Base-by-base conservation (phyloP, 2,329 filamentous ascomycete species). In the Penicillium verrucosum region DNA sequence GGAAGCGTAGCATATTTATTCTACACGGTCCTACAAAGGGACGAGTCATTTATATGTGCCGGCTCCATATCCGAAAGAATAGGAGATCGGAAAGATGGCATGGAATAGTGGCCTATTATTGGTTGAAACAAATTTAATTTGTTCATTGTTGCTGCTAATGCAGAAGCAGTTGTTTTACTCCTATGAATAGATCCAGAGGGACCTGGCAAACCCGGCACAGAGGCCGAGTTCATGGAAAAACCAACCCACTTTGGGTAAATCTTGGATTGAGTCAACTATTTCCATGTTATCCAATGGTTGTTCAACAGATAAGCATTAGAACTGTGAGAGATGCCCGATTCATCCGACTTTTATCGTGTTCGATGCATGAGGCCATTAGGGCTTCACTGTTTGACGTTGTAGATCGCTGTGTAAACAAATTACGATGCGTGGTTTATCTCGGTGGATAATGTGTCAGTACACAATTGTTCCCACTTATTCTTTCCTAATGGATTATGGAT, bases 181-280 rank as follows among this genome's bases (percentile, higher is more conserved):
- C 53, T 55, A 45, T 40, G 40, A 34, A 51, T 45, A 51, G 48
- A 34, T 38, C 6, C 21, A 21, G 34, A 21, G 41, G 11, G 32
- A 16, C 11, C 42, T 32, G 48, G 36, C 34, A 52, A 34, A 30
- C 34, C 29, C 54, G 54, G 48, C 54, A 56, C 48, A 43, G 23
- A 40, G 32, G 48, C 54, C 54, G 54, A 52, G 34, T 56, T 52
- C 41, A 40, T 44, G 14, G 21, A 34, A 47, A 25, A 51, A 34
- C 32, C 40, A 51, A 34, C 32, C 40, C 18, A 23, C 18, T 46
- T 36, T 40, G 10, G 23, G 25, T 23, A 25, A 37, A 50, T 32
- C 25, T 23, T 38, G 21, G 30, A 12, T 52, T 11, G 18, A 38
- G 11, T 11, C 34, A 38, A 51, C 25, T 34, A 21, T 37, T 34